Base-by-base conservation (phyloP, 345 rosid genomes). In the Ceriops tagal region DNA sequence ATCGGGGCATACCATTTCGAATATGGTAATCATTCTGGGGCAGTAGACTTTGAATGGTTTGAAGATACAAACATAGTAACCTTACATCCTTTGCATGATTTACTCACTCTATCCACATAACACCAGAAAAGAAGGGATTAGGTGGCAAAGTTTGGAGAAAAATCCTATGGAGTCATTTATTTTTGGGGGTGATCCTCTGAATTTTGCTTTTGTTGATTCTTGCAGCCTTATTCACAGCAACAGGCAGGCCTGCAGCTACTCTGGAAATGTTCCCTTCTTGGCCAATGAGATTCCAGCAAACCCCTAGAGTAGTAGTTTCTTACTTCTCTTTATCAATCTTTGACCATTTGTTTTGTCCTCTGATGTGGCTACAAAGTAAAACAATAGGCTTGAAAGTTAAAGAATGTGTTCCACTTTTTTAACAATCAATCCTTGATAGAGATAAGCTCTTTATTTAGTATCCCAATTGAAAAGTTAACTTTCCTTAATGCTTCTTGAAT, bases 261-360 rank as follows among this genome's bases (percentile, higher is more conserved):
- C 92, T 92, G 89, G 97, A 95, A 74, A 92, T 95, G 93, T 95
- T 92, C 86, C 99, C 99, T 82, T 88, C 99, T 56, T 90, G 98
- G 98, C 97, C 99, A 85, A 92, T 95, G 65, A 95, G 96, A 86
- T 87, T 86, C 85, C 96, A 92, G 70, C 96, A 87, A 62, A 95
- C 91, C 78, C 92, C 88, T 67, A 85, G 85, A 85, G 93, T 90
- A 68, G 73, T 72, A 79, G 80, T 82, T 78, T 79, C 81, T 69
- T 21, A 26, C 16, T 32, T 58, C 72, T 58, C 81, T 77, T 81
- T 77, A 72, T 67, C 68, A 60, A 49, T 73, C 71, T 84, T 90
- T 88, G 88, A 87, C 91, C 85, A 72, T 76, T 71, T 84, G 78
- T 53, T 71, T 73, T 70, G 64, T 60, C 65, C 47, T 75, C 64